Percentiles rank a stretch among this genome's conserved stretches.
Evolutionary conservation across 2,329 filamentous ascomycete species (phyloP).

Genomic region (Xylariaceae sp.): DNA sequence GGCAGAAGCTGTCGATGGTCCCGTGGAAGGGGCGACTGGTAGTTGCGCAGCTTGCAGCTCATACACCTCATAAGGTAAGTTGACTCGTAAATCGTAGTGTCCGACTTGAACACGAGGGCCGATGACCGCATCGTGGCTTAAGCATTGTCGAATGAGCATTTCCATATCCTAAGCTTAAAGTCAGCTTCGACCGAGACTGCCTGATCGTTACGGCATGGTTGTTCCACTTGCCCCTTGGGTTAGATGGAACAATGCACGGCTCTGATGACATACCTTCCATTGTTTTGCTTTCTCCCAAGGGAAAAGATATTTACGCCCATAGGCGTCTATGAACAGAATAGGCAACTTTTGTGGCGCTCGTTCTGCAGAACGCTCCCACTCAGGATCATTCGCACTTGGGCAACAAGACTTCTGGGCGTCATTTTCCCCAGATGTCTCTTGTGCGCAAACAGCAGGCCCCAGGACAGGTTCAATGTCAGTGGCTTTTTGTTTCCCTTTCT

Average conservation of each 20-base stretch:
- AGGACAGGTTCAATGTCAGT: slow-evolving; percentile 10
- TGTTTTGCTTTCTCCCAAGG: slow-evolving; percentile 62
- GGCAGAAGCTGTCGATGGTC: background rate
- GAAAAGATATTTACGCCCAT: slow-evolving; percentile 62
- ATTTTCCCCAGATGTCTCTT: background rate
- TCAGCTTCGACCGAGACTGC: too few relatives aligned
- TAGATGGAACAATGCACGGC: background rate
- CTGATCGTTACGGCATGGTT: too few relatives aligned
- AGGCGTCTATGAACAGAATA: slow-evolving; percentile 63
- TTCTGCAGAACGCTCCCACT: slow-evolving; percentile 24
- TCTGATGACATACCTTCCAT: slow-evolving; percentile 48
- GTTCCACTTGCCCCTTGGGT: background rate
- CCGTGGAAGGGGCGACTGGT: background rate
- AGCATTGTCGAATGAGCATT: slow-evolving; percentile 52
- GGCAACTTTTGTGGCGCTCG: slow-evolving; percentile 39
- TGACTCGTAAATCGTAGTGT: slow-evolving; percentile 52
- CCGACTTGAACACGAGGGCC: slow-evolving; percentile 50
- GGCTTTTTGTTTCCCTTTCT: slow-evolving; percentile 8
- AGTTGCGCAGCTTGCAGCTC: slow-evolving; percentile 7
- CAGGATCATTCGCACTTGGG: slow-evolving; percentile 19
- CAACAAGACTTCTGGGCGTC: slow-evolving; percentile 14
- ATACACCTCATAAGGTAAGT: slow-evolving; percentile 16
- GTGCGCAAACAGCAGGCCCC: background rate
- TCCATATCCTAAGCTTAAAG: slow-evolving; percentile 48
- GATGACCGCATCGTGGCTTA: slow-evolving; percentile 50